Conservation (phyloP, 2,329 filamentous ascomycete genomes). For the Diaporthe ampelina region DNA sequence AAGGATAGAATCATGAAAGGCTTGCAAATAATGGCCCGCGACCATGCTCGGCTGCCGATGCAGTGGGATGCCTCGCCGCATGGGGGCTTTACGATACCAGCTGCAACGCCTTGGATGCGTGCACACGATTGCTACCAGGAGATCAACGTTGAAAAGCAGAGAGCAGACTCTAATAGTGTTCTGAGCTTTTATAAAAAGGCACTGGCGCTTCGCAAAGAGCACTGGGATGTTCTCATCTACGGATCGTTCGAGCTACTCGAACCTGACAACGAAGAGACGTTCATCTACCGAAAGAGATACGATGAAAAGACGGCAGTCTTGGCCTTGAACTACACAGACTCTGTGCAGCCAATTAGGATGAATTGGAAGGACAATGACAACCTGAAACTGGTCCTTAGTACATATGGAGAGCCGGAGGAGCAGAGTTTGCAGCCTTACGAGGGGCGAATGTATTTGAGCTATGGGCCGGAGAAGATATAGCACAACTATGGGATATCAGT, state of each 20-base stretch:
- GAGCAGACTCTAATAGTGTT: conserved; percentile 61
- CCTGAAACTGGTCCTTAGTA: not conserved
- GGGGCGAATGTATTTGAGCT: conserved; percentile 8
- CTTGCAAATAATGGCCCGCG: conserved; percentile 70
- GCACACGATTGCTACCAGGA: conserved; percentile 70
- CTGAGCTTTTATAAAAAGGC: conserved; percentile 71
- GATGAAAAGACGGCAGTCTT: not conserved
- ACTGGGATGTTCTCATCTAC: conserved; percentile 72
- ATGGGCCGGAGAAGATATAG: not conserved
- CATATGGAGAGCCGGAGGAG: not conserved
- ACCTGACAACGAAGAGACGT: conserved; percentile 66
- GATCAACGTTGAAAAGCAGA: conserved; percentile 69
- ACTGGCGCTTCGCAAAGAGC: conserved; percentile 65
- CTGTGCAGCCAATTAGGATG: not conserved
- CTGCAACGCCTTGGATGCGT: conserved; percentile 74
- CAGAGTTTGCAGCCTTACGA: not conserved
- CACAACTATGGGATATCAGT: not conserved
- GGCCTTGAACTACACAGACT: conserved; percentile 6
- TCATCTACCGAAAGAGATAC: conserved; percentile 64
- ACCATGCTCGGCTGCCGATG: conserved; percentile 76
- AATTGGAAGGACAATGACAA: not conserved
- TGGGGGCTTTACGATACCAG: conserved; percentile 69
- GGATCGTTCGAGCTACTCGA: conserved; percentile 70
- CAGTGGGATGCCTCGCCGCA: conserved; percentile 73
- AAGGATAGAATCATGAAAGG: conserved; percentile 55